Evolutionary conservation across 768 basidiomycete genomes (phyloP), one percentile per base, ranked within the genome.

Genomic region (Fomitopsis pulvina): DNA sequence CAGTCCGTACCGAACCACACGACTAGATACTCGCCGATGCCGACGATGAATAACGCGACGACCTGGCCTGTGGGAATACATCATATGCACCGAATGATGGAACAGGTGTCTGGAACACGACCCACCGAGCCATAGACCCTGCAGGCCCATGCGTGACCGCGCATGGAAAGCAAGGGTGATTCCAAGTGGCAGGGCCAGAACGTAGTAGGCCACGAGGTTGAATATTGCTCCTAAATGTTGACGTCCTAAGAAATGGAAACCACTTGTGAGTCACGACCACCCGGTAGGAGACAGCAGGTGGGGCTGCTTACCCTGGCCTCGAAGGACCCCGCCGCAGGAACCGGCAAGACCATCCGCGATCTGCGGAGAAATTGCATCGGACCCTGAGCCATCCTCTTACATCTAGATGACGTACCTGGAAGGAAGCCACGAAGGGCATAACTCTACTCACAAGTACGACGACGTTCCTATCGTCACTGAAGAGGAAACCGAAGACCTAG

Each of bases 171-270:
- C 78, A 10, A 80, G 71, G 1, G 67, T 70, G 47, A 77, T 72
- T 10, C 78, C 79, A 20, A 79, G 60, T 0, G 78, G 79, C 1
- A 79, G 61, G 3, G 77, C 79, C 30, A 80, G 59, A 1, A 77
- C 66, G 50, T 79, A 80, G 61, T 80, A 80, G 30, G 85, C 85
- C 14, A 85, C 65, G 22, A 85, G 60, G 60, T 89, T 87, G 68
- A 88, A 87, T 6, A 80, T 57, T 7, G 87, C 86, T 6, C 86
- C 87, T 16, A 88, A 74, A 52, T 83, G 80, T 60, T 89, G 87
- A 18, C 83, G 63, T 6, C 71, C 72, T 68, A 55, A 47, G 41
- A 20, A 11, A 21, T 21, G 22, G 25, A 18, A 18, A 37, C 29
- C 56, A 47, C n/a, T n/a, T n/a, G 22, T 8, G 18, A 41, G 32